phyloP scores from a whole-genome alignment of 768 basidiomycete genomes.

The Boletus tylopilopsis region DNA sequence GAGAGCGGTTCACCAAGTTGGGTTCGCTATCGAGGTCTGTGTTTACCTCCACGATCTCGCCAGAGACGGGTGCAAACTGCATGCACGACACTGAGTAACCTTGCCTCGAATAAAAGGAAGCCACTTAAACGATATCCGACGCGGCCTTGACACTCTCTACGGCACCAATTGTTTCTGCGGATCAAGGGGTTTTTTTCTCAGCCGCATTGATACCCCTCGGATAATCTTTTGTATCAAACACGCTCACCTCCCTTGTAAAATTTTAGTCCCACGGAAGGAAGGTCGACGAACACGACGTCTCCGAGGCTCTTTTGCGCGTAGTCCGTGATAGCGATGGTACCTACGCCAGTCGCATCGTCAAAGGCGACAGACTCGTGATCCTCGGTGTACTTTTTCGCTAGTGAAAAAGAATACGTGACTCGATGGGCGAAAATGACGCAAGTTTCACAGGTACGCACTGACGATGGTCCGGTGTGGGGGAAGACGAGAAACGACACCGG shows the following conservation, averaged over 20 bases:
- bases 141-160: conserved; percentile 97
- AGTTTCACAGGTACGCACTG: conserved; percentile 16
- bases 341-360: conserved; percentile 74
- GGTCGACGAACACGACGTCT: conserved; percentile 96
- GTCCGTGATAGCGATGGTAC: conserved; percentile 82
- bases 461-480: conserved; percentile 20
- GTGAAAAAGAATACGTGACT: background rate
- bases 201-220: conserved; percentile 1
- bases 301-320: conserved; percentile 91
- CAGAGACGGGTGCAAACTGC: conserved; percentile 92
- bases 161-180: conserved; percentile 76
- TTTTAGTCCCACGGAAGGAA: conserved; percentile 61
- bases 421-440: background rate
- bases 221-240: background rate
- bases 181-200: background rate
- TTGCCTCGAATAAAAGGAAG: background rate
- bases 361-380: conserved; percentile 87
- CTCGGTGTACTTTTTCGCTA: conserved; percentile 55
- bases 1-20: conserved; percentile 82
- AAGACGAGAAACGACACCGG: conserved; percentile 1
- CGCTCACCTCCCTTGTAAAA: conserved; percentile 73
- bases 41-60: conserved; percentile 79
- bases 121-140: conserved; percentile 76
- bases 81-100: conserved; percentile 7
- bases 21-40: conserved; percentile 61